Percentiles rank a stretch among this genome's conserved stretches.
phyloP scores from a whole-genome alignment of 2,329 filamentous ascomycete species.

The Neophaeococcomyces aloes region DNA sequence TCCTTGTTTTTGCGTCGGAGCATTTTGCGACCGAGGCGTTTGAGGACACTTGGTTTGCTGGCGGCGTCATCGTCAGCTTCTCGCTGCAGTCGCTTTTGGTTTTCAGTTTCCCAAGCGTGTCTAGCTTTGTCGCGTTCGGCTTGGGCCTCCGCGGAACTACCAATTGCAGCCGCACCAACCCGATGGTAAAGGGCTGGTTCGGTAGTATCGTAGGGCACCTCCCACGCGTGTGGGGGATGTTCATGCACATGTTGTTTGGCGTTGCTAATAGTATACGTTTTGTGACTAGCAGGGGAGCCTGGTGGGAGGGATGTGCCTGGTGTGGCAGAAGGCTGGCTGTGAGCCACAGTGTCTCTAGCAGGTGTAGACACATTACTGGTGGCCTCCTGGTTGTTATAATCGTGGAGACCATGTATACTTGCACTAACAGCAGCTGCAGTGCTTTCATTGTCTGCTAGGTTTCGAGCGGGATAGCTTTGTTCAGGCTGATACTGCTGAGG shows the following conservation, averaged over 20 bases:
- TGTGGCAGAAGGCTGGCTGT: not conserved
- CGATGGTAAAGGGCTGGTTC: too few species aligned
- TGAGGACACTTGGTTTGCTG: constrained; percentile 15
- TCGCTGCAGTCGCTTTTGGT: too few species aligned
- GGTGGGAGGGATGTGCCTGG: not conserved
- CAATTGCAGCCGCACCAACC: not conserved
- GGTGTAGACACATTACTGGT: not conserved
- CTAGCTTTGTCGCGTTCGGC: not conserved
- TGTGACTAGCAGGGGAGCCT: not conserved
- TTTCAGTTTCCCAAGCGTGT: not conserved
- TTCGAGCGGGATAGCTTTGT: constrained; percentile 11
- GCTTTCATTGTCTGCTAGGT: constrained; percentile 9
- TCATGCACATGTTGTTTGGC: too few species aligned
- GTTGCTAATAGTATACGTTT: not conserved
- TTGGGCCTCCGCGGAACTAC: not conserved
- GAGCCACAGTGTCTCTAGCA: not conserved
- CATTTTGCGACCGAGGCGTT: constrained; percentile 15
- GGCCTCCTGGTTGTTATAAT: constrained; percentile 11
- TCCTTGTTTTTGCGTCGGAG: constrained; percentile 21
- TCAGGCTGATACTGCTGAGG: not conserved
- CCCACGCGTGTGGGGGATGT: too few species aligned
- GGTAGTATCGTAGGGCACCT: too few species aligned
- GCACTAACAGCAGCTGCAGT: constrained; percentile 10
- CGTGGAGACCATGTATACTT: constrained; percentile 14
- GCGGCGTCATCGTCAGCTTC: not conserved